Evolutionary conservation across 163 green algal genomes (phyloP), one percentile per base, ranked within the genome.

Genomic region (Smithsoniella earleae): DNA sequence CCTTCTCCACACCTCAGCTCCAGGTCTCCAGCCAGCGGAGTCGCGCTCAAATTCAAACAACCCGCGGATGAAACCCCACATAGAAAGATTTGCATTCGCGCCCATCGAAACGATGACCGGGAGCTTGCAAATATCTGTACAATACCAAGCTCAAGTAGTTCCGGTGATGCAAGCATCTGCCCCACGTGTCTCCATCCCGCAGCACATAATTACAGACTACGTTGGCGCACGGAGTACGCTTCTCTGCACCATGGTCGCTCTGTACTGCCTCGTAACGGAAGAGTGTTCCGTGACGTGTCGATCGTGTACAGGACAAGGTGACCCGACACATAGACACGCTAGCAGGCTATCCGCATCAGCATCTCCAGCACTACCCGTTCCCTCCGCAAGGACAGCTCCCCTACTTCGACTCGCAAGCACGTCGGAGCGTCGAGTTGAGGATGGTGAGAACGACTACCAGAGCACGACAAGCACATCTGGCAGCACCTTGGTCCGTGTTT

Each of bases 141-240:
- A 69, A 33, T 69, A 69, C 25, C 58, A 38, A 33, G n/a, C 58
- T 34, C 31, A 69, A 18, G 58, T 69, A 33, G 58, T 34, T 30
- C 58, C 58, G 4, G n/a, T 33, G 25, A 69, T 34, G 16, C 28
- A 5, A 5, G 34, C n/a, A 30, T 8, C 25, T 4, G 58, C 34
- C 27, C n/a, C 25, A 6, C 58, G n/a, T n/a, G 58, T 69, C 5
- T 69, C 58, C 34, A 69, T 69, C 5, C 58, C 58, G 25, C 58
- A 69, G 25, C 58, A 69, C 20, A 33, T 69, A 3, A 69, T 69
- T 31, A 69, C 58, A 13, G 34, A 69, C 58, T 69, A 69, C 58
- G 43, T 69, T 31, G 30, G 58, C 18, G 20, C n/a, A 43, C 8
- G n/a, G 22, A n/a, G 58, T 69, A 36, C 52, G 52, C 20, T 22